These are phyloP conservation scores for Fonsecaea pedrosoi DNA, from an alignment of 2,329 filamentous ascomycete species.

Conservation along the genomic window DNA sequence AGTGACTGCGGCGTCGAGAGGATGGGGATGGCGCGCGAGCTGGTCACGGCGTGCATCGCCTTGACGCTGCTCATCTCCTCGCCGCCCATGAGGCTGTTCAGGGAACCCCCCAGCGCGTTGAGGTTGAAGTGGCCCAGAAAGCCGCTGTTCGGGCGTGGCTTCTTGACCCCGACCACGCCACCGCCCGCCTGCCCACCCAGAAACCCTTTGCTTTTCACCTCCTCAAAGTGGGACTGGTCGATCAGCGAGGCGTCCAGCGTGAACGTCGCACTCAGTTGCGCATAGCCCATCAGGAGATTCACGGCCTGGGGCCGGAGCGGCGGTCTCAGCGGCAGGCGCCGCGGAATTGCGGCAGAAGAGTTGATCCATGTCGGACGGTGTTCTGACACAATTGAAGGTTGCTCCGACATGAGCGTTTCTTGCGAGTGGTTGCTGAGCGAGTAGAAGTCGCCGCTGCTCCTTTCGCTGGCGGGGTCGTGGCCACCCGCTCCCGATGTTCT, in stretches of 20 bases:
- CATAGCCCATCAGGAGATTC: slow-evolving; percentile 96
- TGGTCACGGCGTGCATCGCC: slow-evolving; percentile 89
- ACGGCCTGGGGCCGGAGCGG: slow-evolving; percentile 64
- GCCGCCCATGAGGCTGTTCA: slow-evolving; percentile 84
- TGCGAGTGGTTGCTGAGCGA: slow-evolving; percentile 93
- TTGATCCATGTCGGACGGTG: slow-evolving; percentile 42
- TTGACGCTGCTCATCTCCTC: slow-evolving; percentile 91
- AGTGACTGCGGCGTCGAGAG: slow-evolving; percentile 96
- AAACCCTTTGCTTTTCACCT: slow-evolving; percentile 92
- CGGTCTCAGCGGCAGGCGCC: slow-evolving; percentile 47
- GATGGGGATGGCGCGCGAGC: slow-evolving; percentile 84
- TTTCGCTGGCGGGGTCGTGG: slow-evolving; percentile 71
- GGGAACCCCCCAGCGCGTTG: slow-evolving; percentile 83
- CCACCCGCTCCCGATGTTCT: not conserved
- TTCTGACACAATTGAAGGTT: slow-evolving; percentile 58
- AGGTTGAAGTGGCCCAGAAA: slow-evolving; percentile 85
- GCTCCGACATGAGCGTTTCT: slow-evolving; percentile 91
- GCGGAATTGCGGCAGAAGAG: slow-evolving; percentile 57
- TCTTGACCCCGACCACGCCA: slow-evolving; percentile 78
- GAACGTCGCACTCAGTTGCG: slow-evolving; percentile 90
- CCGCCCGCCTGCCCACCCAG: slow-evolving; percentile 82
- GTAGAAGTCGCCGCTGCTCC: slow-evolving; percentile 94
- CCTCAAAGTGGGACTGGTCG: slow-evolving; percentile 87
- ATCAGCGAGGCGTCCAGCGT: slow-evolving; percentile 89
- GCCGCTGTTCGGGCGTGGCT: slow-evolving; percentile 74